Evolutionary conservation across 2,329 filamentous ascomycete genomes (phyloP), one percentile per base, ranked within the genome.

Genomic region (Trichoderma koningii): DNA sequence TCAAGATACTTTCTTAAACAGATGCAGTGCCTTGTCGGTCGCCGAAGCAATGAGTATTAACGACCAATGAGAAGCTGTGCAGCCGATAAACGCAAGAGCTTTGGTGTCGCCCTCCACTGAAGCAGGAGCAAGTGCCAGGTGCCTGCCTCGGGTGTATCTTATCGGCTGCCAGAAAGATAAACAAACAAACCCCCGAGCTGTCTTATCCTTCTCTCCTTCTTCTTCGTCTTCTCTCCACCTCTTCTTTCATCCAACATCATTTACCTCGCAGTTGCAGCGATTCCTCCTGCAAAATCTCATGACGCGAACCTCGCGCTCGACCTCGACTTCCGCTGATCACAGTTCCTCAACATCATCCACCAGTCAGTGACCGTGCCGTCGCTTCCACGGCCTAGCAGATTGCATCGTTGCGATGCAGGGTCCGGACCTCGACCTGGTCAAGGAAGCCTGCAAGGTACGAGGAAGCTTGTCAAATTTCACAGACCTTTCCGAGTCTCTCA

Each of bases 121-220:
- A 38, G 38, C 21, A 21, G 41, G 26, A 19, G 19, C 26, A 19
- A 19, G 50, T 14, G 26, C 48, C 28, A 10, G 30, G 17, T 47
- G 41, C 28, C 10, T 63, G 60, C 60, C 60, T 63, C 50, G 55
- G 60, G 41, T 63, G 47, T n/a, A 26, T 48, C 21, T 50, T 15
- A 50, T 23, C 17, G 17, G 15, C 21, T 19, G 12, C 55, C 30
- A 10, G 30, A 41, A 26, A 14, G 17, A 41, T 23, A 50, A 38
- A 50, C 12, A 44, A 3, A 53, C 38, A 59, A 19, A 38, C 30
- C 12, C 12, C 7, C 26, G 21, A 34, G 19, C 21, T 23, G 2
- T 3, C 21, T 23, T 23, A n/a, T n/a, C 21, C 3, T 23, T 23
- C 21, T 23, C 21, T 23, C 3, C 21, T 23, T 23, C 21, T 23